Evolutionary conservation across 1,284 basidiomycete species (phyloP), one percentile per base, ranked within the genome.

Genomic region (Tilletia indica): DNA sequence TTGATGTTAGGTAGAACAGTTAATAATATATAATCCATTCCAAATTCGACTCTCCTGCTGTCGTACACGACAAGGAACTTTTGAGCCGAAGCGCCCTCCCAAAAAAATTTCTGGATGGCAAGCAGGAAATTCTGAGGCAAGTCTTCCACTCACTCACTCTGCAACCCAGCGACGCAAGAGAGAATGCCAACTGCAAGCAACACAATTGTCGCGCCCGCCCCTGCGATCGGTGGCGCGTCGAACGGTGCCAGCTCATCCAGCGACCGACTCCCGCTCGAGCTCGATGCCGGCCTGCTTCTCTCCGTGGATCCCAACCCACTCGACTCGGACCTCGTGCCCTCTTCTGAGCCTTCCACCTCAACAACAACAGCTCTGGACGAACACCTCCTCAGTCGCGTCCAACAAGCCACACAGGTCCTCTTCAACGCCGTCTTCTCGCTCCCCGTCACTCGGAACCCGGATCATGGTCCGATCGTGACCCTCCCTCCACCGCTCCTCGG

Each of bases 231-330:
- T 12, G 42, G 42, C 16, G 51, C 51, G 6, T 6, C 51, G 8
- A 54, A 54, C 51, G 51, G 51, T 31, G 51, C 51, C 25, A 12
- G 42, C 42, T 31, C 51, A 4, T 54, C 51, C 6, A 19, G 9
- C 21, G 58, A 61, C 14, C 58, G 58, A 31, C 58, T 61, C 25
- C 90, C 93, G 2, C 88, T 94, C 75, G 89, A 91, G 71, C 86
- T 94, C 75, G 95, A 99, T 85, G 82, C 91, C 8, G 94, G 92
- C 19, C 89, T 92, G 58, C 87, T 99, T 31, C 89, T 91, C 31
- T 92, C 93, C 0, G 93, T 93, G 71, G 96, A 99, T 86, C 88
- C 89, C 5, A 95, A 93, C 83, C 90, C 92, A 3, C 89, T 94
- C 74, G 92, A 96, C 36, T 4, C 21, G 14, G 19, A 61, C 19